Evolutionary conservation across 345 rosid genomes (phyloP).

Genomic region (Anacardium occidentale): DNA sequence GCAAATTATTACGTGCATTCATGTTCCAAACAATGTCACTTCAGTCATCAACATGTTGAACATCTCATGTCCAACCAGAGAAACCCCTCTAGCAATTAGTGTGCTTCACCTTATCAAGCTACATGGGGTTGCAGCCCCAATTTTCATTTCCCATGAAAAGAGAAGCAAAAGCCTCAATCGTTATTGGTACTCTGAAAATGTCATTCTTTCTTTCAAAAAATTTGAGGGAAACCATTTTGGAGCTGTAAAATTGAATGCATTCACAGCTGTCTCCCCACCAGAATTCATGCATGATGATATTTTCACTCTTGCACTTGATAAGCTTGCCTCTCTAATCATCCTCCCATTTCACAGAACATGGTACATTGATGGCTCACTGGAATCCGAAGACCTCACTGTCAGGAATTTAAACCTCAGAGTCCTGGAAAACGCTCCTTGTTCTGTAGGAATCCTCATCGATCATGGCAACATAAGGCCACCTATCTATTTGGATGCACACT

Average conservation of each 20-base stretch:
- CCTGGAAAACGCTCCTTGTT: constrained; percentile 37
- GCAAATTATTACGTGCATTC: constrained; percentile 30
- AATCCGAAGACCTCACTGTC: constrained; percentile 1
- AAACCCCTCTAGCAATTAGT: constrained; percentile 20
- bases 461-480: constrained; percentile 11
- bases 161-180: background rate
- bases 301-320: constrained; percentile 29
- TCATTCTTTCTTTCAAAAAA: constrained; percentile 25
- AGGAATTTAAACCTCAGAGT: constrained; percentile 20
- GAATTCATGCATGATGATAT: constrained; percentile 34
- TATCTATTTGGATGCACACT: background rate
- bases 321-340: constrained; percentile 20
- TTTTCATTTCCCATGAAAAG: constrained; percentile 32
- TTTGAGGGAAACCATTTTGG: constrained; percentile 22
- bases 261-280: constrained; percentile 31
- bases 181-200: constrained; percentile 22
- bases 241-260: constrained; percentile 4
- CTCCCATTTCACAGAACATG: constrained; percentile 40
- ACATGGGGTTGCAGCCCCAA: constrained; percentile 23
- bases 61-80: constrained; percentile 11
- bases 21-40: constrained; percentile 26
- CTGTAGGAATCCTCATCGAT: constrained; percentile 31
- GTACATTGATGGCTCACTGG: constrained; percentile 28
- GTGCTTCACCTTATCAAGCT: constrained; percentile 34
- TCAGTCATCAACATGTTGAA: constrained; percentile 31